A percentile compares a stretch with the other conserved stretches of the same genome.
These are phyloP conservation scores for Vaccinium myrtillus DNA, from an alignment of 148 eudicot species.

Conservation along the genomic window DNA sequence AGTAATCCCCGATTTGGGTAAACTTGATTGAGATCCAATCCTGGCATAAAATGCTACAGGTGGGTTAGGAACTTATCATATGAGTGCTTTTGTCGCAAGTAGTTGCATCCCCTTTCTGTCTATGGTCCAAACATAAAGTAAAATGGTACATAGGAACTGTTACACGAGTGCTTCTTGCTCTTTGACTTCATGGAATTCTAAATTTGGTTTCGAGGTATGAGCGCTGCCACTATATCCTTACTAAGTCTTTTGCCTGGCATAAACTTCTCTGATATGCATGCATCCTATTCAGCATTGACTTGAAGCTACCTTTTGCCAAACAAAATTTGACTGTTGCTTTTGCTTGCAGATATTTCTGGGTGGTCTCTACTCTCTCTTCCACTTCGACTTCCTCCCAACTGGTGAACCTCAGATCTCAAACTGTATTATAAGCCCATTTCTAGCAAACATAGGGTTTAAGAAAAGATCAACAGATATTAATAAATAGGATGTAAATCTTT, in stretches of 20 bases:
- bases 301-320: not conserved
- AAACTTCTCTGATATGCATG: constrained; percentile 1
- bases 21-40: not conserved
- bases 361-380: constrained; percentile 36
- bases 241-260: not conserved
- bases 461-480: not conserved
- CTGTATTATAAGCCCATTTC: not conserved
- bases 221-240: not conserved
- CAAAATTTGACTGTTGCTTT: constrained; percentile 2
- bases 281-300: not conserved
- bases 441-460: not conserved
- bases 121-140: not conserved
- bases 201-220: not conserved
- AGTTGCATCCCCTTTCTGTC: not conserved
- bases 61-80: not conserved
- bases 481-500: not conserved
- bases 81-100: not conserved
- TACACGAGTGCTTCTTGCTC: not conserved
- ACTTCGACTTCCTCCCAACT: constrained; percentile 50
- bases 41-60: not conserved
- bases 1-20: too few relatives aligned
- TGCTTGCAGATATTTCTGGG: constrained; percentile 49
- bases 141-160: not conserved
- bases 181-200: not conserved
- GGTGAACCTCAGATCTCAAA: constrained; percentile 24